Evolutionary conservation across 2,329 filamentous ascomycete species (phyloP).

Genomic region (Exophiala sideris): DNA sequence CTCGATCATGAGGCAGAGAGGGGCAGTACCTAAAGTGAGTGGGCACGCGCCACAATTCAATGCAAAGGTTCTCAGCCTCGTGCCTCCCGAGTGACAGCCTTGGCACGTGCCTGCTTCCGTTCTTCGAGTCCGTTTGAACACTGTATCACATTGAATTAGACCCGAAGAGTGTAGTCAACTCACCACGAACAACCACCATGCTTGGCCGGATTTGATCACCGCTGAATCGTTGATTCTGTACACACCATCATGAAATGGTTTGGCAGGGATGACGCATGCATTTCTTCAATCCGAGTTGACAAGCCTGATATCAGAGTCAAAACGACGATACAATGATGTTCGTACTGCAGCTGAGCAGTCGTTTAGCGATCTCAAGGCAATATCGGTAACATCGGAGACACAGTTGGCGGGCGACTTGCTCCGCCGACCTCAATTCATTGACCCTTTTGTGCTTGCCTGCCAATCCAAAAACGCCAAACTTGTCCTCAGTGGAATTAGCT

Average conservation of each 20-base stretch:
- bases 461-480: slow-evolving; percentile 87
- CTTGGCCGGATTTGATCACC: background rate
- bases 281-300: slow-evolving; percentile 82
- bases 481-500: slow-evolving; percentile 80
- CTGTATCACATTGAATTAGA: background rate
- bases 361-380: slow-evolving; percentile 76
- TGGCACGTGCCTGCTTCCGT: background rate
- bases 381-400: slow-evolving; percentile 71
- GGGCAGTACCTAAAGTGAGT: background rate
- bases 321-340: slow-evolving; percentile 87
- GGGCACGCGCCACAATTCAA: slow-evolving; percentile 2
- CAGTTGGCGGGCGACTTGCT: slow-evolving; percentile 76
- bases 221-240: background rate
- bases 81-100: slow-evolving; percentile 5
- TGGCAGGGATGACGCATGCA: slow-evolving; percentile 33
- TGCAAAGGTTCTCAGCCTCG: slow-evolving; percentile 7
- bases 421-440: slow-evolving; percentile 77
- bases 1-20: too few species aligned
- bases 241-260: slow-evolving; percentile 14
- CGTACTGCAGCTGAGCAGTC: slow-evolving; percentile 89
- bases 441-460: slow-evolving; percentile 92
- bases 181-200: background rate
- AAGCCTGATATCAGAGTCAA: slow-evolving; percentile 91
- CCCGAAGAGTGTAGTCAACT: background rate
- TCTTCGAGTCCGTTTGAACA: slow-evolving; percentile 8